Base-by-base conservation (phyloP, 1,284 basidiomycete species). In the Mycena sp. region DNA sequence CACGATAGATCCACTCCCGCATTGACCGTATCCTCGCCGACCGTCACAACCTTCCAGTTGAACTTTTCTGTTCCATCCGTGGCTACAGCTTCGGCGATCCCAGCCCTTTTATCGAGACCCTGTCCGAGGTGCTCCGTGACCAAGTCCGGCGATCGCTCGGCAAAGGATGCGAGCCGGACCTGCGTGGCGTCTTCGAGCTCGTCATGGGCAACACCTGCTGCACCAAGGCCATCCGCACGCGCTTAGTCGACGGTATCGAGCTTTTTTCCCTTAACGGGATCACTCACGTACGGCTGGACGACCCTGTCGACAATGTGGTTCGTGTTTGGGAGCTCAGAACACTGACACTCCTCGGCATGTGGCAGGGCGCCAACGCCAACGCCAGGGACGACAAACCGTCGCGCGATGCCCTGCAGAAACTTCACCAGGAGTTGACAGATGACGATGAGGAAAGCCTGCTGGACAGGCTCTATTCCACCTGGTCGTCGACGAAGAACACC, bases 141-240 rank as follows among this genome's bases (percentile, higher is more conserved):
- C 41, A 29, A 16, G 28, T 29, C 5, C 57, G 10, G 19, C n/a
- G 28, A 19, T 55, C 26, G 1, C 29, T 54, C 12, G 28, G 38
- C 41, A n/a, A 17, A 17, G 19, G 12, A 14, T 43, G 14, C 9
- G 63, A 64, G 35, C 45, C 56, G 16, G n/a, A 51, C 29, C 21
- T 64, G 23, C 57, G 37, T 9, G 63, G 63, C n/a, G 23, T 64
- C n/a, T 28, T 64, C 11, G 63, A 64, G 52, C 58, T 64, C 16
- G 21, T 59, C 17, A 50, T 64, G 46, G 44, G 29, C 40, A 16
- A 51, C 12, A 28, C 32, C 10, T 16, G 17, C 45, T 44, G 40
- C 21, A n/a, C 14, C 10, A 17, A 46, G 23, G 5, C 29, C 23
- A n/a, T n/a, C n/a, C n/a, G n/a, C n/a, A 19, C 16, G n/a, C 17